Evolutionary conservation across 495 filamentous ascomycete species (phyloP), one percentile per base, ranked within the genome.

Genomic region (Podospora tetraspora): DNA sequence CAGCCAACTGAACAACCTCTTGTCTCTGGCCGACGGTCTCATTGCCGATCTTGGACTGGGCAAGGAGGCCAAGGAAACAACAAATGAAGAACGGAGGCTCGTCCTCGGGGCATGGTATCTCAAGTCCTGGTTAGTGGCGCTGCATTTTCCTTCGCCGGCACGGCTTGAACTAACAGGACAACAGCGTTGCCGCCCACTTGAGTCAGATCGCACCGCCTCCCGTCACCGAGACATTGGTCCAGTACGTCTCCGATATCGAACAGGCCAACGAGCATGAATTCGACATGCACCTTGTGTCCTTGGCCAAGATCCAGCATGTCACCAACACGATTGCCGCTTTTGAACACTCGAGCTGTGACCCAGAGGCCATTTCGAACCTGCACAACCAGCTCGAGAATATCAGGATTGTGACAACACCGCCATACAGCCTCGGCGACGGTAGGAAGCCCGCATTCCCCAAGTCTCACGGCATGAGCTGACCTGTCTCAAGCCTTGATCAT

Each of bases 31-130:
- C 24, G 75, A 80, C 60, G 79, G 79, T 56, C 68, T 86, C 16
- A 69, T 80, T 11, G 76, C 80, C 21, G 83, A 85, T 59, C 69
- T 85, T 3, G 81, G 81, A 1, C 70, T 85, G 19, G 81, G 79
- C 32, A 68, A 66, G 43, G 57, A 58, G 22, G 66, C 66, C 22
- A 60, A 13, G 19, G 32, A 34, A 22, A 75, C 70, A 57, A 72
- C 69, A 4, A 73, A 75, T 27, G 78, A 80, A 22, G 79, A 79
- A 52, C 74, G 73, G 56, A 74, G 80, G 27, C 64, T 73, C 3
- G 67, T 81, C 6, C 74, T 78, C 19, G 80, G 78, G 4, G 76
- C 78, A 2, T 82, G 80, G 79, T 82, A 81, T 69, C 70, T 80
- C 66, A 74, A 73, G 22, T 81, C 79, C 13, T 75, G 66, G 78